A percentile compares a stretch with the other conserved stretches of the same genome.
phyloP scores from a whole-genome alignment of 805 yeast species.

The Nakazawaea ernobii region DNA sequence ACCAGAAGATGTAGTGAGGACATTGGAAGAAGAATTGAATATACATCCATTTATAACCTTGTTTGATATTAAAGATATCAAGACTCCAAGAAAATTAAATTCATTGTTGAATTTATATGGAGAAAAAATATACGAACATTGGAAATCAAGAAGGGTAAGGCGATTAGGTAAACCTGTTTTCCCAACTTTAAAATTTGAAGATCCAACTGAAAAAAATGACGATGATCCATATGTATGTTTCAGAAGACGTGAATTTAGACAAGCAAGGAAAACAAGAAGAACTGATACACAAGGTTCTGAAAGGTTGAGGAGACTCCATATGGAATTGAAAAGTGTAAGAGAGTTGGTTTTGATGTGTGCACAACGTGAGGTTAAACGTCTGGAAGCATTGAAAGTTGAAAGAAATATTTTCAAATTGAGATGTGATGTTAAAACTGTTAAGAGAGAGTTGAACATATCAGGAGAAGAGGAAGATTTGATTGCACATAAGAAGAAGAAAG shows the following conservation, averaged over 20 bases:
- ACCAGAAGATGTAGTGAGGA: conserved; percentile 51
- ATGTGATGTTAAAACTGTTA: conserved; percentile 62
- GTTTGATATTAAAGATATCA: conserved; percentile 42
- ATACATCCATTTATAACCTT: conserved; percentile 53
- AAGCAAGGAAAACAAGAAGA: conserved; percentile 92
- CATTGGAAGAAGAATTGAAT: conserved; percentile 50
- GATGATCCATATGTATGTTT: conserved; percentile 93
- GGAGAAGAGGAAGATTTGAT: conserved; percentile 83
- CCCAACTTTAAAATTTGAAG: conserved; percentile 80
- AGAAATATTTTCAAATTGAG: conserved; percentile 66
- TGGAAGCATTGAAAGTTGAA: conserved; percentile 59
- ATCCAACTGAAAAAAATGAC: conserved; percentile 84
- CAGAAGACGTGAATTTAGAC: conserved; percentile 91
- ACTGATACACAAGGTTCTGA: conserved; percentile 90
- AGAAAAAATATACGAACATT: conserved; percentile 64
- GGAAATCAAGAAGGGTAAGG: conserved; percentile 68
- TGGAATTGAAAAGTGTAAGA: conserved; percentile 72
- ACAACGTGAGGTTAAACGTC: conserved; percentile 63
- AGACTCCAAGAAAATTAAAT: conserved; percentile 38
- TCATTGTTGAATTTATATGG: conserved; percentile 58
- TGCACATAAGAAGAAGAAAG: conserved; percentile 68
- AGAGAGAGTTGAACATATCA: conserved; percentile 67
- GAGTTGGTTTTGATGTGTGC: conserved; percentile 65
- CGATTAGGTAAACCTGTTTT: conserved; percentile 65
- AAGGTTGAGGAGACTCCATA: conserved; percentile 64